Conservation (phyloP, 2,329 filamentous ascomycete species). For the Nothopassalora personata region DNA sequence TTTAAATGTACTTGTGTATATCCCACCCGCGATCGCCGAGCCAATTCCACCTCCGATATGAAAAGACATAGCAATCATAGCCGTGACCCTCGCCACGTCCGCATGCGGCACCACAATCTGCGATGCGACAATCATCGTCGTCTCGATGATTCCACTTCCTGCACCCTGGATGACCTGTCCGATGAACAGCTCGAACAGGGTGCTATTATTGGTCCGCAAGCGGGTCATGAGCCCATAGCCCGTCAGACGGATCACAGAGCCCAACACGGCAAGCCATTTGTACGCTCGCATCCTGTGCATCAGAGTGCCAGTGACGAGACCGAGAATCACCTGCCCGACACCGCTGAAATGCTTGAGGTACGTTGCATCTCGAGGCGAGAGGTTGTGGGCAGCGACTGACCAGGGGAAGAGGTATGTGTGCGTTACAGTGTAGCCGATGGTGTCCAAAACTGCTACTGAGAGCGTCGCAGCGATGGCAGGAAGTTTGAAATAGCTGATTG, state of each 20-base stretch:
- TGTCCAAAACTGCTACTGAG: conserved; percentile 40
- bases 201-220: conserved; percentile 41
- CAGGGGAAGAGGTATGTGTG: conserved; percentile 49
- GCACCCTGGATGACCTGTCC: conserved; percentile 47
- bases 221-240: conserved; percentile 50
- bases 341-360: conserved; percentile 36
- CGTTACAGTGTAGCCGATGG: conserved; percentile 41
- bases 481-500: conserved; percentile 43
- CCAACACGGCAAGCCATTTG: conserved; percentile 44
- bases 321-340: conserved; percentile 35
- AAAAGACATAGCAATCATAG: conserved; percentile 35
- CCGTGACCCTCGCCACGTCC: conserved; percentile 46
- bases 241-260: conserved; percentile 40
- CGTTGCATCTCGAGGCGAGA: conserved; percentile 39
- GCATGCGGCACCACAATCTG: conserved; percentile 43
- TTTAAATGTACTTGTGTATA: conserved; percentile 47
- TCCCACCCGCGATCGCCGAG: conserved; percentile 41
- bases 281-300: conserved; percentile 43
- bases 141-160: conserved; percentile 45
- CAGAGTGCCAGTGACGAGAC: conserved; percentile 39
- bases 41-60: conserved; percentile 40
- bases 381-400: conserved; percentile 41
- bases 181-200: conserved; percentile 43
- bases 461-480: conserved; percentile 40
- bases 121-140: conserved; percentile 20